Base-by-base conservation (phyloP, 805 yeast genomes). In the Metschnikowia proteae region DNA sequence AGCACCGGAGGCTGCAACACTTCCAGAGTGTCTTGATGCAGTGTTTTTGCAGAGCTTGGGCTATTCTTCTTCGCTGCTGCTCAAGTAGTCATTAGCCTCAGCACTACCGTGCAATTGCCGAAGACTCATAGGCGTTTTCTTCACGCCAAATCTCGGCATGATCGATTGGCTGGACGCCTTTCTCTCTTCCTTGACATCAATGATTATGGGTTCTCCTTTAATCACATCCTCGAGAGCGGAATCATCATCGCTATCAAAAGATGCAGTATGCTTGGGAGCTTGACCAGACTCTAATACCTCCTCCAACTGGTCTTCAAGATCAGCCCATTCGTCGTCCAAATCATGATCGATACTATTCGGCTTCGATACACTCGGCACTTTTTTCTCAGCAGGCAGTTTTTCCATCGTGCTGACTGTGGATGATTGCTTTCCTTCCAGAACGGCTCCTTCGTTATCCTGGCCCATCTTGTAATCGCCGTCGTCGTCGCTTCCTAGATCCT, bases 291-390 rank as follows among this genome's bases (percentile, higher is more conserved):
- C 75, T 35, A 73, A 56, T 5, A 71, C 76, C 52, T 73, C 75
- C 46, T 71, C 66, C 33, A 73, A 56, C 49, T 73, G 73, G 48
- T 70, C 71, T 45, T 73, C 78, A 38, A 73, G 62, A 52, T 72
- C 76, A 36, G 67, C 67, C 49, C 73, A 73, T 28, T 72, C 76
- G 55, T 73, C 75, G 28, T 63, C 70, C 51, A 61, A 54, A 17
- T 64, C 71, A n/a, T 48, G 48, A 8, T 55, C 48, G 11, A 42
- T 51, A 5, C 38, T 50, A 4, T 43, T 46, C 5, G 32, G 8
- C 25, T 27, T 32, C 8, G 41, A 5, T n/a, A 8, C 28, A 17
- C 32, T 38, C 2, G 41, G 40, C 47, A 11, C 34, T 43, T 10
- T 46, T 27, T 23, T 42, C 38, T 10, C 10, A 47, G 40, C 11